Conservation (phyloP, 495 filamentous ascomycete genomes). For the Pseudoneurospora amorphoporcata region DNA sequence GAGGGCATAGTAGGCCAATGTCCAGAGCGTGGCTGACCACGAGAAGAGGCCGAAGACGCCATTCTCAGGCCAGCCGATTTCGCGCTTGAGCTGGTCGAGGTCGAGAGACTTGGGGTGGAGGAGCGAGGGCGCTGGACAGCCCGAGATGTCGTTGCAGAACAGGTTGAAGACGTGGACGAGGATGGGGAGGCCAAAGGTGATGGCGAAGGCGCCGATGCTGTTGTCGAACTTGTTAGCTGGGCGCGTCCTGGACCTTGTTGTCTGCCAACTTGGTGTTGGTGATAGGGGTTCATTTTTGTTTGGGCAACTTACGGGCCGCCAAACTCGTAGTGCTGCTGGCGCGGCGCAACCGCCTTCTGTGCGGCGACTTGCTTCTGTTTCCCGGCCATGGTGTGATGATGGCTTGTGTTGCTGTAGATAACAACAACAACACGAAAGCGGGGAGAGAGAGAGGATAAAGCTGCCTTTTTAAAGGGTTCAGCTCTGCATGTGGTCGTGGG, state of each 20-base stretch:
- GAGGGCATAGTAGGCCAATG: conserved; percentile 69
- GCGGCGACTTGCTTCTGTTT: conserved; percentile 10
- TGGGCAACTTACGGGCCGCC: conserved; percentile 65
- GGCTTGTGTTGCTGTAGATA: background rate
- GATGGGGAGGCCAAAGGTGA: conserved; percentile 67
- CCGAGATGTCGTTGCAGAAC: conserved; percentile 83
- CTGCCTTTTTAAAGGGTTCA: background rate
- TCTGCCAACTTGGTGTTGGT: background rate
- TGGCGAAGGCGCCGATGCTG: conserved; percentile 64
- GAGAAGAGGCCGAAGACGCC: conserved; percentile 53
- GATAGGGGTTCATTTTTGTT: background rate
- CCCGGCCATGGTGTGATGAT: conserved; percentile 14
- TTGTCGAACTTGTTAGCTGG: background rate
- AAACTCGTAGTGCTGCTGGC: conserved; percentile 60
- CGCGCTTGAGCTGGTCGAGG: conserved; percentile 59
- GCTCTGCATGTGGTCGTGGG: background rate
- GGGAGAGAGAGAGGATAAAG: background rate
- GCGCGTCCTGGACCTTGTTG: background rate
- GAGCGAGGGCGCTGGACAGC: conserved; percentile 83
- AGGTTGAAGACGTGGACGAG: conserved; percentile 68
- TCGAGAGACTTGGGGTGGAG: conserved; percentile 63
- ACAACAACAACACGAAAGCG: background rate
- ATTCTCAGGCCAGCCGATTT: conserved; percentile 67
- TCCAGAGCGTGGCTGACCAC: conserved; percentile 52
- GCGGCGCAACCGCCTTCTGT: background rate